These are phyloP conservation scores for Mediolabrus comicus DNA, from an alignment of 108 stramenopile species.

Conservation along the genomic window DNA sequence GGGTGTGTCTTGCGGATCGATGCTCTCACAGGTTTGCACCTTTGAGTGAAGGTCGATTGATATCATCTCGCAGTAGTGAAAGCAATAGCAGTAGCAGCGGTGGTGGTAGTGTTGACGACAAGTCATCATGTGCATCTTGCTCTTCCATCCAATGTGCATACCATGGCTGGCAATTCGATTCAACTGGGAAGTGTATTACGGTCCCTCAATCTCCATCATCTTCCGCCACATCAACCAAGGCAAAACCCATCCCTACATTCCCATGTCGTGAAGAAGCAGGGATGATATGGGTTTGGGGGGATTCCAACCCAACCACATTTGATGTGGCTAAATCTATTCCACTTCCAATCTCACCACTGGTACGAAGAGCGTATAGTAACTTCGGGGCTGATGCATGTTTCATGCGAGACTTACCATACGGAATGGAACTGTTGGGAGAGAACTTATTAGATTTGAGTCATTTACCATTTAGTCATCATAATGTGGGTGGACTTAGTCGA, in stretches of 20 bases:
- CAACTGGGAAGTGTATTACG: slow-evolving; percentile 13
- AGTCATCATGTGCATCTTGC: neutral
- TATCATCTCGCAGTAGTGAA: neutral
- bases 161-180: slow-evolving; percentile 33
- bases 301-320: neutral
- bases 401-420: slow-evolving; percentile 36
- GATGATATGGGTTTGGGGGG: slow-evolving; percentile 28
- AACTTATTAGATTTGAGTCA: slow-evolving; percentile 27
- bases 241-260: slow-evolving; percentile 2
- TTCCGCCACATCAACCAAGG: neutral
- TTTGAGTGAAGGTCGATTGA: slow-evolving; percentile 22
- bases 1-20: slow-evolving; percentile 21
- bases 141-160: slow-evolving; percentile 25
- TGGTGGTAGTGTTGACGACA: neutral
- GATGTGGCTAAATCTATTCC: slow-evolving; percentile 8
- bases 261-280: slow-evolving; percentile 14
- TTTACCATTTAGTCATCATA: slow-evolving; percentile 31
- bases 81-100: too few relatives aligned
- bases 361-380: neutral
- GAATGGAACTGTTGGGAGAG: slow-evolving; percentile 26
- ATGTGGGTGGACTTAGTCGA: slow-evolving; percentile 23
- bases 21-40: slow-evolving; percentile 31
- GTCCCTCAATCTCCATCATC: neutral
- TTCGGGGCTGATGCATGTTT: slow-evolving; percentile 1
- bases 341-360: slow-evolving; percentile 11